phyloP scores from a whole-genome alignment of 78 protist genomes.

The Dictyostelium purpureum region DNA sequence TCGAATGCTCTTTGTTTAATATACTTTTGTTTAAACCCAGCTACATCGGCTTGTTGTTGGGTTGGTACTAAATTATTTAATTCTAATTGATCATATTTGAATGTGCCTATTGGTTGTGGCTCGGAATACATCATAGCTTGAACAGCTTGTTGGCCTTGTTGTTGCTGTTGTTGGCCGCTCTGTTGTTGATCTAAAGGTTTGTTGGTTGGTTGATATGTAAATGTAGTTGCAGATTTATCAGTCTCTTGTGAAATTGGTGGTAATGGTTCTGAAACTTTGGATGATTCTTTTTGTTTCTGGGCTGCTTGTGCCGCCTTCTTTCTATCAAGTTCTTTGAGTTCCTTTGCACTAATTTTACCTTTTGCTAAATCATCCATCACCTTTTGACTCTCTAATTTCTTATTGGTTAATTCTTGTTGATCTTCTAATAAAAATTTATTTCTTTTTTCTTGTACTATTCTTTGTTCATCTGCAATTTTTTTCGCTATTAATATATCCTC shows the following conservation, averaged over 20 bases:
- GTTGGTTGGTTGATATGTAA: constrained; percentile 6
- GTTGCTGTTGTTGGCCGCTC: neutral
- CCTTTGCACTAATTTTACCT: constrained; percentile 58
- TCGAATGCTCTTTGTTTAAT: constrained; percentile 63
- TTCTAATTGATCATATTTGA: constrained; percentile 45
- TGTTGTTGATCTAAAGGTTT: neutral
- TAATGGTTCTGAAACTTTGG: neutral
- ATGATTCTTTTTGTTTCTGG: neutral
- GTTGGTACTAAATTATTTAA: constrained; percentile 32
- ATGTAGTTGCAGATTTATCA: neutral
- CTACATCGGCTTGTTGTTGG: constrained; percentile 50
- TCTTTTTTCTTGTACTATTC: neutral
- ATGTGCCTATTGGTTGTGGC: constrained; percentile 32
- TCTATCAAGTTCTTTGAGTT: constrained; percentile 43
- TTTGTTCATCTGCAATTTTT: constrained; percentile 19
- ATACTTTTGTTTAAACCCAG: constrained; percentile 59
- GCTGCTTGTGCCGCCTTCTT: constrained; percentile 3
- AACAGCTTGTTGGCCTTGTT: constrained; percentile 22
- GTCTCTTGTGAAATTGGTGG: constrained; percentile 8
- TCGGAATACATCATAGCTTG: neutral
- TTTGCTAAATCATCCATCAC: constrained; percentile 65
- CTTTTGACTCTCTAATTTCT: constrained; percentile 1
- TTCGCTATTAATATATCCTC: constrained; percentile 21
- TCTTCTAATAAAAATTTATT: constrained; percentile 12
- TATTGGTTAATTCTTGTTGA: constrained; percentile 6